These are phyloP conservation scores for Cyberlindnera mycetangii DNA, from an alignment of 805 yeast species.

Conservation along the genomic window DNA sequence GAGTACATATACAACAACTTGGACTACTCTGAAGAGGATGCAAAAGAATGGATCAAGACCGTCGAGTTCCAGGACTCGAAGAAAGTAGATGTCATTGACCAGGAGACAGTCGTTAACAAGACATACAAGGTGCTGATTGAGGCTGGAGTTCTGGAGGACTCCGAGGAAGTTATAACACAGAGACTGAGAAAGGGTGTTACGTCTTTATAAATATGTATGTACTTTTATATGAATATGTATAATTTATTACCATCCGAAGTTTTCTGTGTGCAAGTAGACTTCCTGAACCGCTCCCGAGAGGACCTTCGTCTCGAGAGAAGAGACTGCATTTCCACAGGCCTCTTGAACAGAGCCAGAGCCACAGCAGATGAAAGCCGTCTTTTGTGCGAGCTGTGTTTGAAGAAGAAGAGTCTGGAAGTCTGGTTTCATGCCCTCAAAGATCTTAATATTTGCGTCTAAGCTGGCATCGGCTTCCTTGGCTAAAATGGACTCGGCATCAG, in stretches of 20 bases:
- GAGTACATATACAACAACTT: conserved; percentile 61
- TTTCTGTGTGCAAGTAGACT: conserved; percentile 48
- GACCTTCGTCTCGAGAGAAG: conserved; percentile 38
- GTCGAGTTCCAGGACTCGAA: conserved; percentile 51
- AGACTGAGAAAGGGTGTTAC: conserved; percentile 13
- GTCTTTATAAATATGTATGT: not conserved
- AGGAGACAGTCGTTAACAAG: conserved; percentile 13
- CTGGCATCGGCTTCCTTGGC: not conserved
- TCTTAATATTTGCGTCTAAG: conserved; percentile 1
- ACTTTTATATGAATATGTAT: too few species aligned
- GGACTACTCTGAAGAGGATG: conserved; percentile 77
- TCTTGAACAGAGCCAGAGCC: conserved; percentile 43
- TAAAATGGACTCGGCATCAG: not conserved
- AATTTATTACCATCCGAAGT: conserved; percentile 40
- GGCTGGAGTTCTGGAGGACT: conserved; percentile 20
- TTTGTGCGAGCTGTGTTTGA: too few species aligned
- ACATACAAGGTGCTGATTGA: conserved; percentile 18
- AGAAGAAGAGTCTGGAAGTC: too few species aligned
- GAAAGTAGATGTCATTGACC: conserved; percentile 10
- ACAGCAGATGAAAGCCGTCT: conserved; percentile 42
- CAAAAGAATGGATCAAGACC: conserved; percentile 76
- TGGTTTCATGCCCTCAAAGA: conserved; percentile 19
- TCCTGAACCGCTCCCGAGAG: conserved; percentile 35
- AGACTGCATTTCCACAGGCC: conserved; percentile 38
- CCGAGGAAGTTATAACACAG: conserved; percentile 12